Base-by-base conservation (phyloP, 78 protist species). In the Dictyostelium purpureum region DNA sequence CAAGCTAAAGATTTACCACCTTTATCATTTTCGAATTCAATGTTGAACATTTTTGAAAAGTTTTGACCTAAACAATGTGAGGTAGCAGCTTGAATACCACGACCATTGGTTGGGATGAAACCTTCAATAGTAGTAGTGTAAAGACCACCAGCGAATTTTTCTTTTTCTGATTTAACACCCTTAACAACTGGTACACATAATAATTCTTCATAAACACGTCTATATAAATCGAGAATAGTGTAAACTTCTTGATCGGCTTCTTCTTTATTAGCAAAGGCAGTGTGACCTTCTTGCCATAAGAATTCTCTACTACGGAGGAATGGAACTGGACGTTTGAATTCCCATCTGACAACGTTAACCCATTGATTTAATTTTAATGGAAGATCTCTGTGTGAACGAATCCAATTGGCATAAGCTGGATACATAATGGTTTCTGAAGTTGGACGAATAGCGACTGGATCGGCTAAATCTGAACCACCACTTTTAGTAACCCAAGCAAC, bases 251-350 rank as follows among this genome's bases (percentile, higher is more conserved):
- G 38, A 21, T 87, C 98, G 2, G 99, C 99, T 28, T 91, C 99
- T 12, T 67, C 97, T 71, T 77, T 24, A 1, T 89, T 95, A 14
- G 97, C 98, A 77, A 82, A 93, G 19, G 98, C 99, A 2, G 99
- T 96, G 98, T 99, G 99, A 49, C 99, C 99, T 92, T 99, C 99
- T 85, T 99, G 99, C 99, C 99, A 99, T 65, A 98, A 90, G 96
- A 99, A 98, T 96, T 99, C 99, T 54, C 99, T 89, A 0, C 98
- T 56, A 49, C 96, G 93, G 66, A 99, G 74, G 97, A 99, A 98
- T 40, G 99, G 99, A 31, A 93, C 95, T 59, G 99, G 98, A 89
- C 97, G 93, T 95, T 96, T 97, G 97, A 98, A 98, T 98, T 99
- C 99, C 99, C 99, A 99, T 54, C 99, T 98, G 38, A 99, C 99